Evolutionary conservation across 768 basidiomycete genomes (phyloP).

Genomic region (Boletus insuetus): DNA sequence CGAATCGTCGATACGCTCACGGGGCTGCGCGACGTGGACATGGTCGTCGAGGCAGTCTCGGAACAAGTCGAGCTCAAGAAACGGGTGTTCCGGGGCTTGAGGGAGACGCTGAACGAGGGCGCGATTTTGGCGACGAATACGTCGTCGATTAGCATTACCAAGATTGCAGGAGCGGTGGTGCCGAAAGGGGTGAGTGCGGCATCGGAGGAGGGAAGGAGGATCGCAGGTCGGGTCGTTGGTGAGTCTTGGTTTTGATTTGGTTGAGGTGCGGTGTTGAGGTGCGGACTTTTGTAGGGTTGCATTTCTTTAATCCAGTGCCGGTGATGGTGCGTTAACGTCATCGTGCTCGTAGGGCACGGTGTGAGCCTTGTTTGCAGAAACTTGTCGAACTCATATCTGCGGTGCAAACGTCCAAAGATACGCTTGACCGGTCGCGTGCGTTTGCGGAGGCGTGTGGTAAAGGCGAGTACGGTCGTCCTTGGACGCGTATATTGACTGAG

Average conservation of each 20-base stretch:
- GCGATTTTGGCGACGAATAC: constrained; percentile 92
- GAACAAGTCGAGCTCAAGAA: constrained; percentile 80
- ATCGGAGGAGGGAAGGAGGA: constrained; percentile 60
- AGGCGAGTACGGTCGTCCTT: constrained; percentile 39
- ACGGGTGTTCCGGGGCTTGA: constrained; percentile 68
- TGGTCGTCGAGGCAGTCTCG: constrained; percentile 93
- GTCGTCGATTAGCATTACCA: constrained; percentile 91
- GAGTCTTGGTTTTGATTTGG: constrained; percentile 15
- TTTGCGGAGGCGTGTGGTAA: constrained; percentile 92
- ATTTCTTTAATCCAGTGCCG: constrained; percentile 97
- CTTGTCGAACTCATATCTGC: constrained; percentile 94
- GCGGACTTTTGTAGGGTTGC: constrained; percentile 52
- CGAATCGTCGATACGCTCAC: constrained; percentile 56
- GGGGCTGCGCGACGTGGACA: constrained; percentile 75
- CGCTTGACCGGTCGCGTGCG: constrained; percentile 69
- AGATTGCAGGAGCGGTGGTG: constrained; percentile 81
- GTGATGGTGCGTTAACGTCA: constrained; percentile 67
- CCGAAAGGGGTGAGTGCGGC: constrained; percentile 54
- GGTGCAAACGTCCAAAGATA: constrained; percentile 80
- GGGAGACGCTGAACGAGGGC: constrained; percentile 61
- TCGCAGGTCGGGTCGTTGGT: constrained; percentile 82
- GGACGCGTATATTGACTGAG: background rate
- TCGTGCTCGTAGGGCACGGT: background rate
- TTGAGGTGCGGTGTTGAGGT: background rate
- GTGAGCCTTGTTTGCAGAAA: constrained; percentile 48